Evolutionary conservation across 768 basidiomycete species (phyloP), one percentile per base, ranked within the genome.

Genomic region (Boletus reticuloceps): DNA sequence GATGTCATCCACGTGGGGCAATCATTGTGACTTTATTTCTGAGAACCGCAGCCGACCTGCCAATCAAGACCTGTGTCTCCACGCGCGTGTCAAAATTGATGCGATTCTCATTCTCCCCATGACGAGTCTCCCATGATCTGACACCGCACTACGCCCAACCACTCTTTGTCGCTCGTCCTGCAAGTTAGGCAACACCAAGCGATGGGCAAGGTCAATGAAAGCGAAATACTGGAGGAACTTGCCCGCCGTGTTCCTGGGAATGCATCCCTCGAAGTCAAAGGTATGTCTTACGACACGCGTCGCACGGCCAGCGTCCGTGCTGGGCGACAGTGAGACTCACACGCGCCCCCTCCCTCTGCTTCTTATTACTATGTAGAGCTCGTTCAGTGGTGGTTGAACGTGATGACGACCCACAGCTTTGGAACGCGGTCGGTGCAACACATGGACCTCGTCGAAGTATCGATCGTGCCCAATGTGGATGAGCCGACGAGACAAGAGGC

Each of bases 331-430:
- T 14, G 34, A 14, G 14, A 11, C 34, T 36, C 34, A 36, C 34
- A 6, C 34, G 6, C 17, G 1, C 34, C 17, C 47, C 36, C 7
- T 4, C 9, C 14, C 5, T 32, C 11, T 32, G 13, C 32, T 16
- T 32, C 29, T 25, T 25, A 6, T 25, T 25, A 25, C 25, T 29
- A 2, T 29, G 20, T 74, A 68, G 76, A 70, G 50, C 42, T 73
- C 9, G 69, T 78, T 3, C 60, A 71, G 10, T 72, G 71, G 53
- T 77, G 72, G 77, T 62, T 81, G 16, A 39, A 67, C 32, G 42
- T 72, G 6, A 76, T 77, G 56, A 38, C 8, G 27, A 34, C n/a
- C 5, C 2, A 32, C 4, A 63, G 65, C n/a, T 74, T 69, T 17
- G 67, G 62, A 13, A 40, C 8, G 11, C 60, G 55, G 17, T 53